These are phyloP conservation scores for Pseudogymnoascus sp. DNA, from an alignment of 2,329 filamentous ascomycete genomes.

Conservation along the genomic window DNA sequence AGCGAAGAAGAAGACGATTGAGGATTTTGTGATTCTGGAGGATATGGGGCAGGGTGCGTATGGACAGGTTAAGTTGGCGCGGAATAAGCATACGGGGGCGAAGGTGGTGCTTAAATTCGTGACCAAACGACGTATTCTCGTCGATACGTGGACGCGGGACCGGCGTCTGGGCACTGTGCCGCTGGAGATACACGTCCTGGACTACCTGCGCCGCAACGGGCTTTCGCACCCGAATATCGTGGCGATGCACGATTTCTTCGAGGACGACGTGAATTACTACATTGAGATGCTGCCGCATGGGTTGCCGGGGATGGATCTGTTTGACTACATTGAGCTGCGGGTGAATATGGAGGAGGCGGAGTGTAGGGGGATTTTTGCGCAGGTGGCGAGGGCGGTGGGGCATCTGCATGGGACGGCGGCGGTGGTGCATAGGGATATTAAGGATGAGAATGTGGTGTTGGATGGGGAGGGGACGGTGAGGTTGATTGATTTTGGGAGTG, in stretches of 20 bases:
- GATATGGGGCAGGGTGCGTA: conserved; percentile 99
- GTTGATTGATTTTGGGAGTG: conserved; percentile 95
- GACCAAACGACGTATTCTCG: conserved; percentile 89
- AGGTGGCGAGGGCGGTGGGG: conserved; percentile 82
- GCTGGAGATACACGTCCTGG: conserved; percentile 91
- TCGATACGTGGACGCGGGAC: conserved; percentile 97
- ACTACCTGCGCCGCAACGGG: conserved; percentile 75
- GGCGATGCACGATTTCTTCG: conserved; percentile 66
- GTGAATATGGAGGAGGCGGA: conserved; percentile 95
- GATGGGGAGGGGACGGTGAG: conserved; percentile 95
- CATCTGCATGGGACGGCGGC: conserved; percentile 85
- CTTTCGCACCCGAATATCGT: conserved; percentile 61
- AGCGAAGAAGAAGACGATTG: conserved; percentile 67
- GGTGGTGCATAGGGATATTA: conserved; percentile 96
- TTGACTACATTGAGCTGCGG: conserved; percentile 95
- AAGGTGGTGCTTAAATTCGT: conserved; percentile 97
- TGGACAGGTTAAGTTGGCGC: conserved; percentile 90
- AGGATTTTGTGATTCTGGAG: conserved; percentile 86
- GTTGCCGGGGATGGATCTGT: conserved; percentile 93
- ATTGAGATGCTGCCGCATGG: conserved; percentile 97
- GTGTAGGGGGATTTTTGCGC: conserved; percentile 88
- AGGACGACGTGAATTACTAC: conserved; percentile 88
- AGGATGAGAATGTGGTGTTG: conserved; percentile 95
- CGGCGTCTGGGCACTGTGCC: conserved; percentile 88
- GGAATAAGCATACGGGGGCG: conserved; percentile 64